Evolutionary conservation across 2,329 filamentous ascomycete species (phyloP).

Genomic region (Ophiostoma himal-ulmi): DNA sequence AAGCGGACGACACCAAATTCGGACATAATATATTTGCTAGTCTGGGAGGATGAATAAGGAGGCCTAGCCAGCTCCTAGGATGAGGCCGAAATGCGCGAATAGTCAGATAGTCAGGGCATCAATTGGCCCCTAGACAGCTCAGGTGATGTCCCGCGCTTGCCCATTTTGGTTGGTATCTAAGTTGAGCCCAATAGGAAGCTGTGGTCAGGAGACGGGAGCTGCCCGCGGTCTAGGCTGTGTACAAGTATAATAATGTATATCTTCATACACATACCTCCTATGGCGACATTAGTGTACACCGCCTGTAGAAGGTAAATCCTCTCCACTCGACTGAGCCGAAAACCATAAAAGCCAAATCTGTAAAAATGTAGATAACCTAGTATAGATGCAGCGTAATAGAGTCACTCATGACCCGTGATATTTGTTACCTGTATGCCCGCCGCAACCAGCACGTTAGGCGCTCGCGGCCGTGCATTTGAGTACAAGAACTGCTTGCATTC

Average conservation of each 20-base stretch:
- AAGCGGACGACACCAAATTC: too few species aligned
- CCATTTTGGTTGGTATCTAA: not conserved
- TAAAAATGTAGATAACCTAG: too few species aligned
- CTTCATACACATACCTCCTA: not conserved
- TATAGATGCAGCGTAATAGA: too few species aligned
- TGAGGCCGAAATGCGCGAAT: not conserved
- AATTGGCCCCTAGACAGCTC: not conserved
- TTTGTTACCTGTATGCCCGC: not conserved
- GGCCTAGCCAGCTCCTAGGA: not conserved
- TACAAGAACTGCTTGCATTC: not conserved
- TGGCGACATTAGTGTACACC: not conserved
- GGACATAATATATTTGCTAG: too few species aligned
- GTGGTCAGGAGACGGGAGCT: not conserved
- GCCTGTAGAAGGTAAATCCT: not conserved
- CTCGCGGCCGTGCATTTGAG: not conserved
- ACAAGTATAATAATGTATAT: not conserved
- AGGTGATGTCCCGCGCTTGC: conserved; percentile 1
- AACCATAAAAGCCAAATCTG: not conserved
- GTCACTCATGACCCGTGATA: not conserved
- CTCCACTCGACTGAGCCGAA: not conserved
- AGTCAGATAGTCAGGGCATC: not conserved
- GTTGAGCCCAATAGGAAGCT: not conserved
- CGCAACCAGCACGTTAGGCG: not conserved
- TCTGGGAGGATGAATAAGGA: too few species aligned
- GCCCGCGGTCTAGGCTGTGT: not conserved